Evolutionary conservation across 768 basidiomycete species (phyloP).

Genomic region (Collybia sordida): DNA sequence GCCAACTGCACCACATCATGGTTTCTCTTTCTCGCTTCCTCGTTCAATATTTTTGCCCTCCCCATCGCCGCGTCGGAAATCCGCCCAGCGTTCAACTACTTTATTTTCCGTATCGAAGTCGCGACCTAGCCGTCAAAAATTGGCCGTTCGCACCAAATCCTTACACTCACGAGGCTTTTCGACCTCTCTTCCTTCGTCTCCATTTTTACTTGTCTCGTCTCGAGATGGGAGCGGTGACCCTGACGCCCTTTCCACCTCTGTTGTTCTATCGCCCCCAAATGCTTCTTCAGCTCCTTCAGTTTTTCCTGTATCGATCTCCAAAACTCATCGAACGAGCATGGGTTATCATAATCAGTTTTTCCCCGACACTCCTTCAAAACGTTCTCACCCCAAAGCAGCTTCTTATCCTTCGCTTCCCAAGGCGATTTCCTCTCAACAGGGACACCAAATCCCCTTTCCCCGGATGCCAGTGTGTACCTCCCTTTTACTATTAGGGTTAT

Average conservation of each 20-base stretch:
- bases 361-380: slow-evolving; percentile 1
- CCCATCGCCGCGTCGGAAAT: neutral
- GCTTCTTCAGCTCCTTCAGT: slow-evolving; percentile 3
- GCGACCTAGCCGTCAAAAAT: neutral
- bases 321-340: slow-evolving; percentile 11
- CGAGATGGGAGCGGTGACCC: neutral
- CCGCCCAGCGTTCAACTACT: slow-evolving; percentile 1
- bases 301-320: slow-evolving; percentile 2
- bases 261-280: neutral
- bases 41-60: slow-evolving; percentile 8
- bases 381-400: neutral
- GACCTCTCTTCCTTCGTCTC: slow-evolving; percentile 7
- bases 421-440: neutral
- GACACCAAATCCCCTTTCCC: neutral
- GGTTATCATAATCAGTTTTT: slow-evolving; percentile 22
- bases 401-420: neutral
- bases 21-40: slow-evolving; percentile 8
- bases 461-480: neutral
- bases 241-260: slow-evolving; percentile 3
- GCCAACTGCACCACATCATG: slow-evolving; percentile 2
- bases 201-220: slow-evolving; percentile 8
- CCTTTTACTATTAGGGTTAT: no score
- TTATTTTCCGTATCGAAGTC: neutral
- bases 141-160: neutral
- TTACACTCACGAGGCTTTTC: slow-evolving; percentile 4